phyloP scores from a whole-genome alignment of 2,329 filamentous ascomycete species.

The Cryphonectria carpinicola region DNA sequence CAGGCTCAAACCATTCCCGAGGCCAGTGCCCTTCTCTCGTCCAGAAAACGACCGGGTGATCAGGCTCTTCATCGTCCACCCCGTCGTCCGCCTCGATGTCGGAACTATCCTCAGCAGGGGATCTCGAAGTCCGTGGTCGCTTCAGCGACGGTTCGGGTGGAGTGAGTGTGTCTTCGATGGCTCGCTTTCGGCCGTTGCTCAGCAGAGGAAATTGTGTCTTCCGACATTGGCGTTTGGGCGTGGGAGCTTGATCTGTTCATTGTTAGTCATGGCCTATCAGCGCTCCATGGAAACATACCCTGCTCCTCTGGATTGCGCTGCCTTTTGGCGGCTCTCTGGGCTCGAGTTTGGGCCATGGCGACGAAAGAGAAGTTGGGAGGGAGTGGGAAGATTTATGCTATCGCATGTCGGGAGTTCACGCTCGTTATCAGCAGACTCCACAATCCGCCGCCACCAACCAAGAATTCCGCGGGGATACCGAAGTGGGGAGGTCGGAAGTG shows the following conservation, averaged over 20 bases:
- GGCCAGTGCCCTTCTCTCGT: constrained; percentile 29
- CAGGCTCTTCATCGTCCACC: neutral
- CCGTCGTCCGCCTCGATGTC: neutral
- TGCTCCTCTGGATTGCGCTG: neutral
- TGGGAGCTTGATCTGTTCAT: too few species aligned
- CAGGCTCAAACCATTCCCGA: constrained; percentile 8
- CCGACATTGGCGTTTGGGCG: too few species aligned
- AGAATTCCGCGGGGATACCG: too few species aligned
- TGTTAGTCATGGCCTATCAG: neutral
- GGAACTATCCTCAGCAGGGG: neutral
- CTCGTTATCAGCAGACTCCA: too few species aligned
- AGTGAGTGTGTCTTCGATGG: too few species aligned
- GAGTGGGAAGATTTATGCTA: too few species aligned
- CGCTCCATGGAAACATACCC: neutral
- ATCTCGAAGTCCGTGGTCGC: neutral
- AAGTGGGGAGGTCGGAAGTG: too few species aligned
- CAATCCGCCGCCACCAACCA: too few species aligned
- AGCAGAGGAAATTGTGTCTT: too few species aligned
- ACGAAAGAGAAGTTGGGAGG: neutral
- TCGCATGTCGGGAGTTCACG: too few species aligned
- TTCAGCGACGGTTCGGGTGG: too few species aligned
- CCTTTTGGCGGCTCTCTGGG: neutral
- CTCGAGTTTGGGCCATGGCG: neutral
- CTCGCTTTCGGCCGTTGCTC: too few species aligned
- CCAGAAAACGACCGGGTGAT: constrained; percentile 13